Evolutionary conservation across 2,329 filamentous ascomycete genomes (phyloP).

Genomic region (Pseudogymnoascus sp.): DNA sequence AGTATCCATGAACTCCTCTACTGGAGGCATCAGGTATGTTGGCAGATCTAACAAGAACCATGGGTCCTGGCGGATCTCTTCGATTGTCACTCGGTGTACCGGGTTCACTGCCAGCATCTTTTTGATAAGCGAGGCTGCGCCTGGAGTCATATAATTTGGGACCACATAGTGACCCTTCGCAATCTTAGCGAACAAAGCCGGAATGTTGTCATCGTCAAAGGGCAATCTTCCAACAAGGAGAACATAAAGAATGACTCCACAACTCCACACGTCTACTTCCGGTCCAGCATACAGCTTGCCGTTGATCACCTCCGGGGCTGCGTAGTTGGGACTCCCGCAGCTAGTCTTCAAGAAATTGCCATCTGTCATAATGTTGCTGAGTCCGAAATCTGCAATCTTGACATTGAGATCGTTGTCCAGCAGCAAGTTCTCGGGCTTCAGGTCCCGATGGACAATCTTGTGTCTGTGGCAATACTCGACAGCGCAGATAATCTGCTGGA

Average conservation of each 20-base stretch:
- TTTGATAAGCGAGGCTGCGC: slow-evolving; percentile 74
- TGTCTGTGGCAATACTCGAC: slow-evolving; percentile 98
- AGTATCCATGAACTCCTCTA: slow-evolving; percentile 87
- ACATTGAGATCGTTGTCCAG: slow-evolving; percentile 94
- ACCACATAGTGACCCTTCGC: slow-evolving; percentile 88
- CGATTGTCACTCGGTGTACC: slow-evolving; percentile 86
- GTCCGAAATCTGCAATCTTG: slow-evolving; percentile 97
- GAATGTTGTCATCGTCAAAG: slow-evolving; percentile 98
- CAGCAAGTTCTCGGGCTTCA: slow-evolving; percentile 94
- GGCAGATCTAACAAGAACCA: slow-evolving; percentile 91
- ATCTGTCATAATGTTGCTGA: slow-evolving; percentile 99
- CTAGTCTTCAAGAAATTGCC: slow-evolving; percentile 98
- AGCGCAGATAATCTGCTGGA: slow-evolving; percentile 97
- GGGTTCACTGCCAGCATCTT: slow-evolving; percentile 94
- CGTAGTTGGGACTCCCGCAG: slow-evolving; percentile 96
- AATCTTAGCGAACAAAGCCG: slow-evolving; percentile 95
- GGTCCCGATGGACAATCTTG: slow-evolving; percentile 95
- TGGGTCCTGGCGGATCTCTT: slow-evolving; percentile 83
- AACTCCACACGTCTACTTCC: slow-evolving; percentile 98
- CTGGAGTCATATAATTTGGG: slow-evolving; percentile 80
- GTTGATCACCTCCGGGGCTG: slow-evolving; percentile 93
- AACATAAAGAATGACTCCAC: slow-evolving; percentile 83
- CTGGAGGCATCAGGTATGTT: slow-evolving; percentile 74
- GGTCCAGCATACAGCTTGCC: slow-evolving; percentile 96
- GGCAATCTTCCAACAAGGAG: slow-evolving; percentile 75